A percentile compares a stretch with the other conserved stretches of the same genome.
phyloP scores from a whole-genome alignment of 495 filamentous ascomycete genomes.

The Barbatosphaeria neglecta region DNA sequence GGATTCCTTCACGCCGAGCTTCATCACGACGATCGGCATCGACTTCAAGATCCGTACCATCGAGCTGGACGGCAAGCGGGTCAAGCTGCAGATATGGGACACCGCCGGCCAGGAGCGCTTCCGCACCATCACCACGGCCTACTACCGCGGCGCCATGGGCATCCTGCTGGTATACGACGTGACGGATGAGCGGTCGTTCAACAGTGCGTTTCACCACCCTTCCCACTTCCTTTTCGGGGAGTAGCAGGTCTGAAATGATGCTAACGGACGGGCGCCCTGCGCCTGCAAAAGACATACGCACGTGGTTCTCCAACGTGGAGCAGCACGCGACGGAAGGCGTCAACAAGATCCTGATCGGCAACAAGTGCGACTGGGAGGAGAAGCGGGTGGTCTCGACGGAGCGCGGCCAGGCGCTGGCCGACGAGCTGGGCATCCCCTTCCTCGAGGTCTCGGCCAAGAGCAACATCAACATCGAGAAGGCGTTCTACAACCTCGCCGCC shows the following conservation, averaged over 20 bases:
- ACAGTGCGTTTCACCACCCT: constrained; percentile 54
- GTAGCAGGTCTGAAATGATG: not conserved
- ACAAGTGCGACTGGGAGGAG: constrained; percentile 99
- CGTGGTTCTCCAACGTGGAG: constrained; percentile 98
- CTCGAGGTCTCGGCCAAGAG: constrained; percentile 96
- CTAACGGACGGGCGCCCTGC: not conserved
- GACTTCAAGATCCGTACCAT: constrained; percentile 99
- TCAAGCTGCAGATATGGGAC: constrained; percentile 99
- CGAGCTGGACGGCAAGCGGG: constrained; percentile 93
- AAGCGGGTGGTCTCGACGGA: constrained; percentile 90
- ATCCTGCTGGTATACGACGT: constrained; percentile 98
- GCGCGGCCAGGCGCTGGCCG: constrained; percentile 82
- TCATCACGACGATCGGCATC: constrained; percentile 99
- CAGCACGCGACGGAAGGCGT: constrained; percentile 98
- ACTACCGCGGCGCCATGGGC: constrained; percentile 97
- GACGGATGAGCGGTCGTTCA: constrained; percentile 92
- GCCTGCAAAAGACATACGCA: constrained; percentile 68
- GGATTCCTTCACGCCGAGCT: constrained; percentile 96
- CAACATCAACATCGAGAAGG: constrained; percentile 99
- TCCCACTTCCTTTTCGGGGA: not conserved
- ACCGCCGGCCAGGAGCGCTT: constrained; percentile 97
- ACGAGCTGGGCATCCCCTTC: constrained; percentile 96
- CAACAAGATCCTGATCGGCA: constrained; percentile 98
- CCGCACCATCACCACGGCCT: constrained; percentile 96
- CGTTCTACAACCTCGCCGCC: constrained; percentile 86